Conservation (phyloP, 345 rosid species). For the Tarenaya hassleriana region DNA sequence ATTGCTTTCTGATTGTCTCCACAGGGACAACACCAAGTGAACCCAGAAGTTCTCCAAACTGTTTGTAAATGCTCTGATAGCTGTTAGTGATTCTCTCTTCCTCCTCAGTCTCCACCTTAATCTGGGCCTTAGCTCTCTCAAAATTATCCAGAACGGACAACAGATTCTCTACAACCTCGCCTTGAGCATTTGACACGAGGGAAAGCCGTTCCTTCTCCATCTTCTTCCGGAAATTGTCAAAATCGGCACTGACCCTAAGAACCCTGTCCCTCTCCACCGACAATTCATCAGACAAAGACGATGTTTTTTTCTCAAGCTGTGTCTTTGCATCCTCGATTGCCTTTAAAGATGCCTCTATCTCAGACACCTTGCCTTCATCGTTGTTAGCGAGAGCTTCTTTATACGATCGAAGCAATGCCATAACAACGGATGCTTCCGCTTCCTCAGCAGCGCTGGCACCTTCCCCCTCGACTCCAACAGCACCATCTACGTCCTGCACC, state of each 20-base stretch:
- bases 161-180: slow-evolving; percentile 82
- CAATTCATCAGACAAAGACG: slow-evolving; percentile 53
- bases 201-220: slow-evolving; percentile 83
- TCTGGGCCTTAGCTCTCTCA: slow-evolving; percentile 87
- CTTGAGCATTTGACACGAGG: slow-evolving; percentile 78
- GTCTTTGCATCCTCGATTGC: slow-evolving; percentile 64
- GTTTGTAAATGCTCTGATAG: slow-evolving; percentile 94
- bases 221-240: slow-evolving; percentile 94
- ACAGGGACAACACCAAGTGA: slow-evolving; percentile 79
- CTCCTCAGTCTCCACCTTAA: slow-evolving; percentile 78
- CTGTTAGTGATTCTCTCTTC: slow-evolving; percentile 83
- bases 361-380: slow-evolving; percentile 50
- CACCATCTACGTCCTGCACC: slow-evolving; percentile 76
- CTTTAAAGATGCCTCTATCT: slow-evolving; percentile 58
- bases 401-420: slow-evolving; percentile 45
- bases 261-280: slow-evolving; percentile 63
- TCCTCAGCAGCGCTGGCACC: slow-evolving; percentile 42
- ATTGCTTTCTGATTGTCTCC: slow-evolving; percentile 73
- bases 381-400: slow-evolving; percentile 62
- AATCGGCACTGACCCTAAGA: slow-evolving; percentile 87
- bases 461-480: slow-evolving; percentile 35
- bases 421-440: slow-evolving; percentile 39
- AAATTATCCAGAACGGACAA: slow-evolving; percentile 82
- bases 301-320: slow-evolving; percentile 48
- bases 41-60: slow-evolving; percentile 65